Evolutionary conservation across 78 protist species (phyloP).

Genomic region (Dictyostelium brefeldianum): DNA sequence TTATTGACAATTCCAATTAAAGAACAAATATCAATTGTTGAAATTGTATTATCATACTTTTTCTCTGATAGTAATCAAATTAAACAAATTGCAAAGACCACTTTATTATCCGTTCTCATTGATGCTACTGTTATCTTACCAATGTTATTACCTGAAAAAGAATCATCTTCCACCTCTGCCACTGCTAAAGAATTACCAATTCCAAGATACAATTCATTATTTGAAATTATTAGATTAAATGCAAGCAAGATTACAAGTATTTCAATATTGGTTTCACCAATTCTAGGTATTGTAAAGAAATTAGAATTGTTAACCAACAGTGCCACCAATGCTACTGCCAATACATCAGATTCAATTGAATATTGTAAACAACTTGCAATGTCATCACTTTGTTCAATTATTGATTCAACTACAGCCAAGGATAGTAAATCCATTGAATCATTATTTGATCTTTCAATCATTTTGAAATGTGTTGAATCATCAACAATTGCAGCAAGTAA

Average conservation of each 20-base stretch:
- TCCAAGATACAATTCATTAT: constrained; percentile 35
- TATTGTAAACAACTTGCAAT: constrained; percentile 51
- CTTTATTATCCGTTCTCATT: neutral
- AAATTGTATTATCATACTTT: neutral
- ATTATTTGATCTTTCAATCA: constrained; percentile 1
- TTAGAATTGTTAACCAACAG: neutral
- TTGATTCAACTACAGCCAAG: neutral
- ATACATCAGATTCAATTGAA: constrained; percentile 1
- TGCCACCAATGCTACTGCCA: neutral
- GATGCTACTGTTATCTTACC: constrained; percentile 47
- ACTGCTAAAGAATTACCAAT: neutral
- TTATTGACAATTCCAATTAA: constrained; percentile 4
- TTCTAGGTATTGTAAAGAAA: neutral
- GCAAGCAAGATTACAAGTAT: constrained; percentile 3
- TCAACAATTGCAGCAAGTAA: neutral
- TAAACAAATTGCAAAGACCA: neutral
- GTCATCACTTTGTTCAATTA: neutral
- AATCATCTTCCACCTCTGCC: neutral
- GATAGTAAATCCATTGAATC: neutral
- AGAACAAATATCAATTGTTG: constrained; percentile 27
- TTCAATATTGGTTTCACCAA: neutral
- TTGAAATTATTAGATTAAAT: constrained; percentile 32
- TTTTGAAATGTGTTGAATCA: constrained; percentile 3
- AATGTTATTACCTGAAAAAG: constrained; percentile 13
- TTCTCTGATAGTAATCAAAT: neutral